Base-by-base conservation (phyloP, 805 yeast genomes). In the Clavispora santaluciae region DNA sequence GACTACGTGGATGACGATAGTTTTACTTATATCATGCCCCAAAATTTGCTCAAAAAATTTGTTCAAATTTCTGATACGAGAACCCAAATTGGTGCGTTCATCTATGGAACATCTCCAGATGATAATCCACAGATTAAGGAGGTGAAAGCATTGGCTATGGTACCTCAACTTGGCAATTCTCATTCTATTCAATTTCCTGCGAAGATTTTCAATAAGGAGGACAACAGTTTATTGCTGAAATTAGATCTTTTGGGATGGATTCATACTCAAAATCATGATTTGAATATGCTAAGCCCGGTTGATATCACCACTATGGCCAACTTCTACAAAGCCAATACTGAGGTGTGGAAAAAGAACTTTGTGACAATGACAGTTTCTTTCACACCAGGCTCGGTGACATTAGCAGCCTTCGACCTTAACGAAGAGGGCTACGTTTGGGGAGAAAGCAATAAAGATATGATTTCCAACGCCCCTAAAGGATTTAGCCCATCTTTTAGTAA, bases 171-270 rank as follows among this genome's bases (percentile, higher is more conserved):
- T 31, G 97, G 97, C 2, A 81, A 76, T 45, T 66, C 74, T 22
- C 79, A 76, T 44, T 65, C 77, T 3, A 79, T 89, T 11, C 80
- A 84, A 49, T 70, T 88, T 41, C 80, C 91, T 4, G 51, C 54
- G 0, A 44, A 53, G 21, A 49, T 73, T 3, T 79, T 83, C 1
- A 61, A 63, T 5, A 52, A 64, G 7, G 51, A 75, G 9, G 68
- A 71, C n/a, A 56, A 53, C 21, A 60, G 47, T 1, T 43, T 42
- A 15, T 49, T 65, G 35, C 43, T 52, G 26, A 84, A 77, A 1
- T 59, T 87, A 25, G 90, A 88, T 54, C 76, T 93, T 5, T 61
- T 93, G 13, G 99, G 99, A 1, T 86, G 96, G 95, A 75, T 93
- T n/a, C 97, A 91, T 57, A 86, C 97, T 0, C 88, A 83, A 58